Evolutionary conservation across 2,329 filamentous ascomycete species (phyloP).

Genomic region (Fusarium sp.): DNA sequence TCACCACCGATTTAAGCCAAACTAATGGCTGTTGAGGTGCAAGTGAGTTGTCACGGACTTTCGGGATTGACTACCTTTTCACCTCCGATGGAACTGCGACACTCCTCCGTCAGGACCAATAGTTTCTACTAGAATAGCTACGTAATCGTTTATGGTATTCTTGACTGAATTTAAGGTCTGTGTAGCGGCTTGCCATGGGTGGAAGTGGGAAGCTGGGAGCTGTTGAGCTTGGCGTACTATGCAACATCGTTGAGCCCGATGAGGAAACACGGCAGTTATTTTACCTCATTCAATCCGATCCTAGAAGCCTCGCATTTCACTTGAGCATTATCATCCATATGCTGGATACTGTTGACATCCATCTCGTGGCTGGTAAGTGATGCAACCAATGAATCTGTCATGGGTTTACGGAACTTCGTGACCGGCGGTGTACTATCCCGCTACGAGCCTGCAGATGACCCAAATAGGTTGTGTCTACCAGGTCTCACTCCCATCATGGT

Average conservation of each 20-base stretch:
- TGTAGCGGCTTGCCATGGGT: background rate
- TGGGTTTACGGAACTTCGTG: background rate
- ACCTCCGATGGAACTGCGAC: background rate
- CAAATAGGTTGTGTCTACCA: background rate
- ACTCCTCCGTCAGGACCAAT: fast-evolving
- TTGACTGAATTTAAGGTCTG: fast-evolving
- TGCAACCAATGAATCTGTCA: background rate
- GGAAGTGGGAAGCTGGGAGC: background rate
- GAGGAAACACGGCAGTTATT: background rate
- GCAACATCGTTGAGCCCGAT: background rate
- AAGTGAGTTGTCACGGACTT: background rate
- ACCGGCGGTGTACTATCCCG: background rate
- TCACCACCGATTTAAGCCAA: background rate
- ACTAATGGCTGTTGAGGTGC: background rate
- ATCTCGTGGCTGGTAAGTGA: background rate
- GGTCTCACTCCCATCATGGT: background rate
- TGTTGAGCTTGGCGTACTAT: background rate
- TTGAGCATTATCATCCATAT: background rate
- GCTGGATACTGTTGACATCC: background rate
- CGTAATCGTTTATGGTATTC: fast-evolving
- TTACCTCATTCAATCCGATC: background rate
- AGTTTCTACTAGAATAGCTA: fast-evolving
- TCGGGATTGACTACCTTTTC: background rate
- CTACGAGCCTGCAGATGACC: background rate
- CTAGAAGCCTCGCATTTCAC: background rate